Base-by-base conservation (phyloP, 2,329 filamentous ascomycete genomes). In the Penicillium sp. region DNA sequence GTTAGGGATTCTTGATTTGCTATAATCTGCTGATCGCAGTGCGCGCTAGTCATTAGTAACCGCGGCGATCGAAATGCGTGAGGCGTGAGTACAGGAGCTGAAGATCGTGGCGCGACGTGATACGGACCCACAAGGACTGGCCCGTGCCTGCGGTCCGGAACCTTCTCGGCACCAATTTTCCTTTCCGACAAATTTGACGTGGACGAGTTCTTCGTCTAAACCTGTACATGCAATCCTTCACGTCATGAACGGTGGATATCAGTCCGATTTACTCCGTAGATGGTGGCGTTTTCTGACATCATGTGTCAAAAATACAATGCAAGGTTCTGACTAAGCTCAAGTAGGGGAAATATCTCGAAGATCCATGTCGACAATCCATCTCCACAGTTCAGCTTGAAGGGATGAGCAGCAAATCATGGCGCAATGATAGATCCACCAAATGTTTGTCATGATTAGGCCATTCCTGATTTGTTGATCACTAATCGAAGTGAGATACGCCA, bases 121-220 rank as follows among this genome's bases (percentile, higher is more conserved):
- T 33, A 29, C 27, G 27, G 27, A 29, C 27, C 49, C 49, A 51
- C 49, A 51, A 29, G 23, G 14, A 23, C 37, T 7, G 49, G 49
- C 49, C 23, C 49, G 23, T 27, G 49, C 49, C 49, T 31, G 49
- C 49, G 49, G 49, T 43, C 49, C 49, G 49, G 10, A 51, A 51
- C 49, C 35, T 42, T 21, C n/a, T 51, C 6, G 16, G 16, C 13
- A 7, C 35, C 8, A 9, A 0, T 42, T 10, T 19, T 5, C 21
- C 37, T 19, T 42, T 42, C 16, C n/a, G 3, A 3, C 8, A 35
- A 7, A 3, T 8, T 35, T n/a, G 33, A 35, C 33, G 3, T n/a
- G 33, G 13, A 8, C 14, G 14, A n/a, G n/a, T 16, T n/a, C 3
- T 7, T 8, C 7, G 16, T 37, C 33, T 37, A 37, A 37, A 37